phyloP scores from a whole-genome alignment of 306 rosid species.

The Trifolium subterraneum region DNA sequence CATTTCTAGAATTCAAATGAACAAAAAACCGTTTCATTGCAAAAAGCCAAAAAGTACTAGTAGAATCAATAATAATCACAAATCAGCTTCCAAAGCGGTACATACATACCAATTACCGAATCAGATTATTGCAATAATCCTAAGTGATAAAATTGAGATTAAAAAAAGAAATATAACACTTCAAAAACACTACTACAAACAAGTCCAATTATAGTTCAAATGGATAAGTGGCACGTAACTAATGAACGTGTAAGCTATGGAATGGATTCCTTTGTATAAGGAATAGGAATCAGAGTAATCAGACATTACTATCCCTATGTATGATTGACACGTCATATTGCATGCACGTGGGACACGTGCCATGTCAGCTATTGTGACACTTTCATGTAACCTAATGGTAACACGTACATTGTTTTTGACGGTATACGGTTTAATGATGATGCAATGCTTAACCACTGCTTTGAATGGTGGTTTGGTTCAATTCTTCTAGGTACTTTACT shows the following conservation, averaged over 20 bases:
- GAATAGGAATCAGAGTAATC: background rate
- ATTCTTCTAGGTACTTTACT: background rate
- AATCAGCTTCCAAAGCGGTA: slow-evolving; percentile 19
- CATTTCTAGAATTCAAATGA: background rate
- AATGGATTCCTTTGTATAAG: background rate
- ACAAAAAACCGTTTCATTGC: slow-evolving; percentile 23
- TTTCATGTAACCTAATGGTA: background rate
- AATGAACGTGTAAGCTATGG: background rate
- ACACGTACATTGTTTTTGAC: slow-evolving; percentile 1
- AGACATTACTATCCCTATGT: background rate
- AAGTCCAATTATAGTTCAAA: background rate
- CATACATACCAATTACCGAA: slow-evolving; percentile 13
- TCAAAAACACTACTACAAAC: background rate
- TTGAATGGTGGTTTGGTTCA: background rate
- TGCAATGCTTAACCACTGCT: background rate
- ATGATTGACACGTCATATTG: slow-evolving; percentile 1
- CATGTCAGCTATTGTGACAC: background rate
- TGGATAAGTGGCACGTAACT: slow-evolving; percentile 19
- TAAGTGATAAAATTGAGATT: background rate
- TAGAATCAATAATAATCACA: background rate
- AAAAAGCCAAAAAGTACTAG: background rate
- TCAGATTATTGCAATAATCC: background rate
- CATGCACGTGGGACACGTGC: slow-evolving; percentile 46
- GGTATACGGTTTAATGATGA: background rate
- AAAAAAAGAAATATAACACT: background rate